Base-by-base conservation (phyloP, 2,329 filamentous ascomycete genomes). In the Myriosclerotinia curreyana region DNA sequence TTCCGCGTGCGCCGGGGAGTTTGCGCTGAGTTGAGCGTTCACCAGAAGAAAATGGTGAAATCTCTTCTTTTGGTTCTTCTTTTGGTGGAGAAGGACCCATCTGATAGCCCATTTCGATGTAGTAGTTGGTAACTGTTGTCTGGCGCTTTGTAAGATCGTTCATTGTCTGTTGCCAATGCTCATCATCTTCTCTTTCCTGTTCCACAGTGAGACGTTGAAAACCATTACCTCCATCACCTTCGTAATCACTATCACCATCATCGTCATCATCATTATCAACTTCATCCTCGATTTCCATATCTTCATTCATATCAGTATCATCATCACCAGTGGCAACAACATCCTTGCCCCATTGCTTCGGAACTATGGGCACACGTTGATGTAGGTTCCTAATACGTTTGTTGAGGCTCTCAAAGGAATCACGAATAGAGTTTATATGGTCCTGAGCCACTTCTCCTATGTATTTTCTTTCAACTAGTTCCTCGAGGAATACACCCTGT, bases 31-130 rank as follows among this genome's bases (percentile, higher is more conserved):
- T 5, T 3, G 2, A 20, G 1, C 1, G 15, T 59, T 5, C 31
- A 22, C 11, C 20, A 15, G 2, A 6, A 14, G 31, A 0, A 22
- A 15, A 3, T 22, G 46, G 42, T 3, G 44, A 15, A 0, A 2
- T 8, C 9, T 59, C 28, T 48, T 36, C 15, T 3, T 38, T 17
- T 1, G 2, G 5, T 25, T 20, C 20, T 17, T 25, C n/a, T 7
- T 25, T 12, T 20, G 7, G 14, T 14, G n/a, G 14, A 20, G 31
- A 5, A 48, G 31, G 12, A 3, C 42, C 14, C 28, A 48, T 36
- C 34, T 59, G 55, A 3, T 59, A 59, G 0, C 55, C 55, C 55
- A 59, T 59, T 12, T 59, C 55, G 25, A 59, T 6, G 20, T 48
- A 59, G 2, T 59, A 59, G 2, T 25, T 9, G 8, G 55, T 25